Evolutionary conservation across 805 yeast genomes (phyloP), one percentile per base, ranked within the genome.

Genomic region (Wickerhamomyces alni): DNA sequence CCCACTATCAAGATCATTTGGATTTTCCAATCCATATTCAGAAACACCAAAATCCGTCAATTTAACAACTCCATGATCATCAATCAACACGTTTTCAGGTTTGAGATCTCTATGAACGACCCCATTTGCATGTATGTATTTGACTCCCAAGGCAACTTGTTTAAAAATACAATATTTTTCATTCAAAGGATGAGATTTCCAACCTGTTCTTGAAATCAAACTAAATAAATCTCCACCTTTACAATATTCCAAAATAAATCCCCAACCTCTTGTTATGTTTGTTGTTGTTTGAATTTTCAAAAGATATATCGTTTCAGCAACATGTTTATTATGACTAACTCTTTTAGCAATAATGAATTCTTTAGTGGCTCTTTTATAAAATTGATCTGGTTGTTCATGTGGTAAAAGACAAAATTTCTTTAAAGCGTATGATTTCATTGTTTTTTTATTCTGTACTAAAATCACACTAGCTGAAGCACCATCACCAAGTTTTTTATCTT

Each of bases 21-120:
- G 74, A 17, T 58, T 65, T 37, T 61, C 71, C 56, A 78, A 81
- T 15, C 80, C 84, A 54, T 74, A 74, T 38, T 74, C 81, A 37
- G 85, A 75, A 27, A 83, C 83, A 43, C 93, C 93, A 58, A 82
- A 83, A 64, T 83, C 93, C 25, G 87, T 80, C 22, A 83, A 58
- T 52, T 82, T 82, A 35, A 80, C 74, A 26, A 80, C 54, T 2
- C 89, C 91, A 45, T 70, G 66, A 10, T 59, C 59, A 39, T 77
- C 73, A n/a, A 83, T 50, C 40, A 83, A 60, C 5, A 82, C 66
- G 52, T 83, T 83, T 51, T 83, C 89, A 0, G 89, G 88, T 58
- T 83, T 83, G 51, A 83, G 62, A 63, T 83, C 93, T 31, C 81
- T 66, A 56, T 83, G 91, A 11, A 75, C 87, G 33, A 82, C 69